Evolutionary conservation across 257 asterid genomes (phyloP).

Genomic region (Ilex aquifolium): DNA sequence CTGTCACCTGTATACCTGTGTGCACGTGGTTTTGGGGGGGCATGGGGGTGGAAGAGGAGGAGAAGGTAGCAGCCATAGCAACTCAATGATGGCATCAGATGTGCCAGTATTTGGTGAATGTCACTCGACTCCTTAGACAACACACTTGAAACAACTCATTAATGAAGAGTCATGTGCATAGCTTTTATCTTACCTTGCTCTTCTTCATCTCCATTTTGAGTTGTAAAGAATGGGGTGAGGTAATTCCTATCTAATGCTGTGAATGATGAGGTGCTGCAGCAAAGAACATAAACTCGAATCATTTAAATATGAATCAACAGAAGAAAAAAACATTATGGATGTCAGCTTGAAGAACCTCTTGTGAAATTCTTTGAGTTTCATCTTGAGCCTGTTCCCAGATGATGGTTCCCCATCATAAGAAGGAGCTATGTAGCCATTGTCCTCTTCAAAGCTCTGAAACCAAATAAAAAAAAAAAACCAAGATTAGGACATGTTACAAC

Average conservation of each 20-base stretch:
- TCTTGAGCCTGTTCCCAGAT: conserved; percentile 80
- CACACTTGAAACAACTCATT: not conserved
- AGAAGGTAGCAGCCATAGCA: not conserved
- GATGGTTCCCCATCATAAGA: conserved; percentile 76
- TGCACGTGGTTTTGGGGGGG: too few species aligned
- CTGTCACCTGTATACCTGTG: too few species aligned
- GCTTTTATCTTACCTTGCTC: conserved; percentile 53
- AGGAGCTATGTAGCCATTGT: conserved; percentile 73
- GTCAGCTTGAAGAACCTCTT: conserved; percentile 42
- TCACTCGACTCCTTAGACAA: too few species aligned
- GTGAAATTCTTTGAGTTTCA: conserved; percentile 88
- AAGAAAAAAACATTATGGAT: not conserved
- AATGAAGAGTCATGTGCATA: not conserved
- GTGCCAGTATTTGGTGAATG: not conserved
- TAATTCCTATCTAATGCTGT: conserved; percentile 88
- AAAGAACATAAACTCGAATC: conserved; percentile 19
- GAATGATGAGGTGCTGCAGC: conserved; percentile 81
- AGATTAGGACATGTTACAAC: too few species aligned
- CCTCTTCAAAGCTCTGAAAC: conserved; percentile 68
- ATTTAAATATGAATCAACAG: conserved; percentile 5
- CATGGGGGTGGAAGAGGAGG: too few species aligned
- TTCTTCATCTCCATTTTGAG: conserved; percentile 81
- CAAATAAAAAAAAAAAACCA: not conserved
- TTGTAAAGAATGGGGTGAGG: conserved; percentile 94
- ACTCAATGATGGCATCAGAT: not conserved